phyloP scores from a whole-genome alignment of 306 rosid species.

The Cicer bijugum region DNA sequence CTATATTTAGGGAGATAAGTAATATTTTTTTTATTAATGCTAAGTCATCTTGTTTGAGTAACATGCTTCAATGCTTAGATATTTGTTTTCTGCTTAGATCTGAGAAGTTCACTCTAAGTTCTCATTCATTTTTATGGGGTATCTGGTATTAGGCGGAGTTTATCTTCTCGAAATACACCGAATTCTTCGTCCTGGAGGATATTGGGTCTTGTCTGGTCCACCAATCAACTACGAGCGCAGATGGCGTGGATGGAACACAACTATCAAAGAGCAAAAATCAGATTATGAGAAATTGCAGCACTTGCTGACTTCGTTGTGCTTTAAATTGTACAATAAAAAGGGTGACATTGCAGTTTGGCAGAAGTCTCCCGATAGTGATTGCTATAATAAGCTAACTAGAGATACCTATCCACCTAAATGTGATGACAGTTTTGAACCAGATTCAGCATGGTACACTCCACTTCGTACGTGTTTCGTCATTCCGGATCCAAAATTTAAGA shows the following conservation, averaged over 20 bases:
- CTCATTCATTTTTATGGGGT: constrained; percentile 7
- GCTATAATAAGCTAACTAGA: constrained; percentile 65
- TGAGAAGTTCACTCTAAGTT: constrained; percentile 1
- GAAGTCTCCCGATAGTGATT: constrained; percentile 61
- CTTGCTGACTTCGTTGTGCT: constrained; percentile 80
- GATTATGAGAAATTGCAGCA: constrained; percentile 73
- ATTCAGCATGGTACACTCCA: constrained; percentile 97
- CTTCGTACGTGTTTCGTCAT: constrained; percentile 71
- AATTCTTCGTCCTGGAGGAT: constrained; percentile 97
- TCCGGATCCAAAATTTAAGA: constrained; percentile 71
- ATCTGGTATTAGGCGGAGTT: constrained; percentile 68
- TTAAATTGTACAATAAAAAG: constrained; percentile 78
- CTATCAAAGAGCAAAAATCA: constrained; percentile 79
- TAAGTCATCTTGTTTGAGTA: constrained; percentile 2
- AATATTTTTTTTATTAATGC: no score
- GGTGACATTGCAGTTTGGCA: constrained; percentile 97
- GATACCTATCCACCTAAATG: constrained; percentile 84
- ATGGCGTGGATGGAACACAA: constrained; percentile 98
- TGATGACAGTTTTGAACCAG: constrained; percentile 82
- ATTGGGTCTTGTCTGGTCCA: constrained; percentile 97
- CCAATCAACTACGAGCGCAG: constrained; percentile 85
- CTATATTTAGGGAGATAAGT: no score
- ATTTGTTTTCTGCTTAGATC: constrained; percentile 18
- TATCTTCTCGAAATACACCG: constrained; percentile 90
- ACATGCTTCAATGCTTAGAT: neutral